Conservation (phyloP, 352 stramenopile species). For the Aphanomyces astaci region DNA sequence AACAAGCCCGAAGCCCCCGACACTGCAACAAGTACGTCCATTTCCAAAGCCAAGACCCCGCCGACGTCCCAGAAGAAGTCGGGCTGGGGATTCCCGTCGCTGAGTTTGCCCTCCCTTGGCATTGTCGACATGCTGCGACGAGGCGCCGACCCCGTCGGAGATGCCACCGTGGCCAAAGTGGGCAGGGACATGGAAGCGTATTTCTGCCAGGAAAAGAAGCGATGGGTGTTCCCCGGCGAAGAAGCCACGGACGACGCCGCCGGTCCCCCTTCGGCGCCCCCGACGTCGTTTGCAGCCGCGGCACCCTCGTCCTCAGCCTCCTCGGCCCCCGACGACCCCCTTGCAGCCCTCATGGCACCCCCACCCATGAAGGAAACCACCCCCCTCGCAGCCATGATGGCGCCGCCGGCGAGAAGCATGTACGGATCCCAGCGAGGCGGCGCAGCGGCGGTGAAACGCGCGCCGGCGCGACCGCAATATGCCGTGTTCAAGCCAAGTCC, state of each 20-base stretch:
- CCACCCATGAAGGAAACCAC: constrained; percentile 75
- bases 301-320: constrained; percentile 61
- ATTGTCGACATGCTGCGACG: constrained; percentile 42
- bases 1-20: constrained; percentile 20
- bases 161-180: constrained; percentile 74
- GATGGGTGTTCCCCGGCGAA: constrained; percentile 84
- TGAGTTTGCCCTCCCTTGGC: constrained; percentile 36
- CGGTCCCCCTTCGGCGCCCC: constrained; percentile 54
- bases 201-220: constrained; percentile 72
- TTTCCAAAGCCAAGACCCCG: constrained; percentile 64
- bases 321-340: constrained; percentile 50
- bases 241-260: constrained; percentile 41
- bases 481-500: constrained; percentile 77
- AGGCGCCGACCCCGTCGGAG: constrained; percentile 62
- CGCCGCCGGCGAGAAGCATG: constrained; percentile 43
- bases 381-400: constrained; percentile 80
- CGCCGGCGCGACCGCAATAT: constrained; percentile 69
- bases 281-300: constrained; percentile 35
- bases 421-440: constrained; percentile 34
- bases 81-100: constrained; percentile 49
- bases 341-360: constrained; percentile 75
- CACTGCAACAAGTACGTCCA: constrained; percentile 22
- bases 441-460: constrained; percentile 25
- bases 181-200: constrained; percentile 73
- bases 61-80: constrained; percentile 40